Evolutionary conservation across 805 yeast species (phyloP).

Genomic region (Metschnikowia proteae): DNA sequence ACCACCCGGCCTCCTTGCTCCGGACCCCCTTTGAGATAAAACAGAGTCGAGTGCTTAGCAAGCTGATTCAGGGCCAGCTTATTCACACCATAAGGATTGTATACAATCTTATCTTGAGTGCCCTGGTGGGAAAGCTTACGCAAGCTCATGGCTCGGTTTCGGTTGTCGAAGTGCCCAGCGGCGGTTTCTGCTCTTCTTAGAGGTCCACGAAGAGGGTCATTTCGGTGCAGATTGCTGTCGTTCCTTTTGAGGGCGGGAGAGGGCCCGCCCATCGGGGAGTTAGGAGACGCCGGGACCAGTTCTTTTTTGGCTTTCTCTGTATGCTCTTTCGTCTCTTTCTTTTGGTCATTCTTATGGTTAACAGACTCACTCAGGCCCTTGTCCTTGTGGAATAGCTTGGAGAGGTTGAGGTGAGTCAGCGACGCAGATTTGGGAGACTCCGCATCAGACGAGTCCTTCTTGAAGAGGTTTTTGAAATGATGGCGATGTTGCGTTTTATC

Average conservation of each 20-base stretch:
- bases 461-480: slow-evolving; percentile 23
- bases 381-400: slow-evolving; percentile 23
- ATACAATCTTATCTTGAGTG: slow-evolving; percentile 46
- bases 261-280: slow-evolving; percentile 7
- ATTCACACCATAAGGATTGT: slow-evolving; percentile 63
- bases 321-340: slow-evolving; percentile 2
- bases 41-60: slow-evolving; percentile 23
- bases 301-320: not conserved
- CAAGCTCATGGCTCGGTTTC: not conserved
- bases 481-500: slow-evolving; percentile 14
- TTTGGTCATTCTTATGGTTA: not conserved
- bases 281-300: slow-evolving; percentile 1
- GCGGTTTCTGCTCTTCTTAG: slow-evolving; percentile 31
- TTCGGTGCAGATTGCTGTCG: slow-evolving; percentile 12
- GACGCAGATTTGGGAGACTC: slow-evolving; percentile 9
- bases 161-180: slow-evolving; percentile 29
- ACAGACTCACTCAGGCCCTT: slow-evolving; percentile 7
- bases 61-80: slow-evolving; percentile 23
- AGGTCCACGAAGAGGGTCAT: slow-evolving; percentile 13
- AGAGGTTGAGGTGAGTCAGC: slow-evolving; percentile 17
- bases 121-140: slow-evolving; percentile 14
- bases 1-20: slow-evolving; percentile 46
- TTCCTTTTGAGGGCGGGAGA: slow-evolving; percentile 10
- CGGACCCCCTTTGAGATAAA: slow-evolving; percentile 30
- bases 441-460: slow-evolving; percentile 17